phyloP scores from a whole-genome alignment of 2,329 filamentous ascomycete species.

The Diaporthe batatas region DNA sequence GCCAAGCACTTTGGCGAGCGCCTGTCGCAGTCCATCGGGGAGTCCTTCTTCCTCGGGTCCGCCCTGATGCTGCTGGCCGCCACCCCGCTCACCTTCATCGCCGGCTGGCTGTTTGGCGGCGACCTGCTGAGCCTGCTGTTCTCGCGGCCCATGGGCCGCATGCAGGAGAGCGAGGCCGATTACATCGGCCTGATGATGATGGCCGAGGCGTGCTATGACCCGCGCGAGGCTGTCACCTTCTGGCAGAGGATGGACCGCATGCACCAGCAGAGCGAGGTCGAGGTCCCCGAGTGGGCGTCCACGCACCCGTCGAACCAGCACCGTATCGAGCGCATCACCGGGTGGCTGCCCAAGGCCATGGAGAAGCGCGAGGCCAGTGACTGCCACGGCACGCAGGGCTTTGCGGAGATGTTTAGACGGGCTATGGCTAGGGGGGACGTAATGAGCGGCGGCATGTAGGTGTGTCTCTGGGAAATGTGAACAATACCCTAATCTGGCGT shows the following conservation, averaged over 20 bases:
- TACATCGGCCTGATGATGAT: conserved; percentile 88
- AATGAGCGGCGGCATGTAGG: conserved; percentile 36
- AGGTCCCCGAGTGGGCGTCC: conserved; percentile 78
- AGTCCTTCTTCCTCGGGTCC: conserved; percentile 64
- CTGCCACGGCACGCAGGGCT: conserved; percentile 64
- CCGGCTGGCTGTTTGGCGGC: conserved; percentile 57
- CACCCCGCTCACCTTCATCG: conserved; percentile 58
- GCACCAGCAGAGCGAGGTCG: conserved; percentile 51
- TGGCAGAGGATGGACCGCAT: conserved; percentile 75
- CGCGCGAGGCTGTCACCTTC: conserved; percentile 73
- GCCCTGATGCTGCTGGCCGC: conserved; percentile 62
- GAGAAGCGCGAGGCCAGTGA: conserved; percentile 67
- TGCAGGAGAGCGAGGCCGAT: conserved; percentile 83
- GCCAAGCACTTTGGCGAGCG: conserved; percentile 77
- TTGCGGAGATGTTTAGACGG: conserved; percentile 65
- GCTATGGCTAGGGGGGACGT: conserved; percentile 57
- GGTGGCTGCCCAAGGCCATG: conserved; percentile 72
- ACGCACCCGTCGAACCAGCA: conserved; percentile 81
- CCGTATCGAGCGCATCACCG: conserved; percentile 73
- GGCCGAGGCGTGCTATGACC: conserved; percentile 83
- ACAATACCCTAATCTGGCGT: neutral
- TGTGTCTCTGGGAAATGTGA: neutral
- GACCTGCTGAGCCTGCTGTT: conserved; percentile 74
- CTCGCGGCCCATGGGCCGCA: conserved; percentile 74
- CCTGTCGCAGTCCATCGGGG: conserved; percentile 65